These are phyloP conservation scores for Calocera cornea DNA, from an alignment of 768 basidiomycete genomes.

Conservation along the genomic window DNA sequence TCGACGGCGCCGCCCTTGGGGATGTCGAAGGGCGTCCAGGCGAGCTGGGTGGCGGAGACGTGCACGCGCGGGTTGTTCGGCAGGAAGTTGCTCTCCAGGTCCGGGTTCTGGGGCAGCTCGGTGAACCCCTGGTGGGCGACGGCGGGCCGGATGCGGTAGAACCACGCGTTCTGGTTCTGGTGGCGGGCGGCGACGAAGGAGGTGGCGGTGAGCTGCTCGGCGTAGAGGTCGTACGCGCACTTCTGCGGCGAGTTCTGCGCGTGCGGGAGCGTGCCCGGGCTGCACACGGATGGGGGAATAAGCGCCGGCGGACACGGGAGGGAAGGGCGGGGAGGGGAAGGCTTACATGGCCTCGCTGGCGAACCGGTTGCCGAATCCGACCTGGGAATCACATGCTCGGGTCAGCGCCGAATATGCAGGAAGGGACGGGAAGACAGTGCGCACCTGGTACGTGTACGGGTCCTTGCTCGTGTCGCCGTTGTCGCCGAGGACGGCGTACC, in stretches of 20 bases:
- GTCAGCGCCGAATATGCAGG: background rate
- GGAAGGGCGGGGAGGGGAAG: background rate
- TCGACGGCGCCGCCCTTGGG: constrained; percentile 34
- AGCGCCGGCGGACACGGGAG: background rate
- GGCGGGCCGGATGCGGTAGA: constrained; percentile 55
- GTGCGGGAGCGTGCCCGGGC: constrained; percentile 42
- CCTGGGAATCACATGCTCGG: constrained; percentile 5
- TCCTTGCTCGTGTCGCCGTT: constrained; percentile 6
- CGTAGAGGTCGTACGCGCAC: constrained; percentile 48
- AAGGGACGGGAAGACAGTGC: background rate
- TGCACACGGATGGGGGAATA: constrained; percentile 14
- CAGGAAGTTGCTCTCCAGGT: constrained; percentile 50
- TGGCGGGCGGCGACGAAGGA: constrained; percentile 46
- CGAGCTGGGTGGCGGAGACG: constrained; percentile 48
- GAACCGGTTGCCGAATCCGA: constrained; percentile 15
- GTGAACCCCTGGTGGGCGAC: constrained; percentile 53
- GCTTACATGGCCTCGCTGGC: constrained; percentile 14
- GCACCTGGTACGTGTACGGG: constrained; percentile 14
- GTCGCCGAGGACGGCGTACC: background rate
- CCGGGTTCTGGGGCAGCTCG: constrained; percentile 41
- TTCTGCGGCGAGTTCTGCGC: constrained; percentile 53
- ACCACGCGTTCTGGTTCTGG: constrained; percentile 43
- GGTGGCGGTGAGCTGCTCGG: constrained; percentile 46
- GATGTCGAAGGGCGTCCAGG: constrained; percentile 50
- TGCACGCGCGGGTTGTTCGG: constrained; percentile 47